Conservation (phyloP, 2,329 filamentous ascomycete genomes). For the Endocalyx cinctus region DNA sequence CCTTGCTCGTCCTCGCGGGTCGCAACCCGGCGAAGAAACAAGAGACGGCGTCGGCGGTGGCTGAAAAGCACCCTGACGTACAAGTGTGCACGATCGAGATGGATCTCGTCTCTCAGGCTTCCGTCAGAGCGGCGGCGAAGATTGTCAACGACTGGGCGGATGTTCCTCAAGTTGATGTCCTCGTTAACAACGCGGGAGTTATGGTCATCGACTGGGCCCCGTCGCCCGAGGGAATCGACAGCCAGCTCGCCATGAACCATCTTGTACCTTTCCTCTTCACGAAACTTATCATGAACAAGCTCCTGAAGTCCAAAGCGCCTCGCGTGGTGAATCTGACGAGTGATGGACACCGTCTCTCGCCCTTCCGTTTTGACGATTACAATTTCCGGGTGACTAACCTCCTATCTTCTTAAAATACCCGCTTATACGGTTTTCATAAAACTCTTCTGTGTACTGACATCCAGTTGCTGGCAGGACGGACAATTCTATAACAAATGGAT, state of each 20-base stretch:
- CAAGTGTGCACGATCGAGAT: constrained; percentile 25
- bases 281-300: constrained; percentile 30
- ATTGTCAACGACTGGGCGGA: constrained; percentile 29
- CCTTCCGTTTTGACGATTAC: constrained; percentile 38
- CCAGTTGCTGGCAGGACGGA: constrained; percentile 9
- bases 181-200: constrained; percentile 24
- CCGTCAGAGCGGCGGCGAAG: constrained; percentile 27
- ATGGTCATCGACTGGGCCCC: constrained; percentile 27
- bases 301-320: constrained; percentile 19
- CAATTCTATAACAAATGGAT: constrained; percentile 23
- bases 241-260: constrained; percentile 32
- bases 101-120: constrained; percentile 2
- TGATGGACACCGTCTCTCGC: constrained; percentile 35
- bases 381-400: constrained; percentile 28
- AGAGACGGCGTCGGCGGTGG: constrained; percentile 31
- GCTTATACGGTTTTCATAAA: background rate
- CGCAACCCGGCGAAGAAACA: constrained; percentile 38
- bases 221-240: constrained; percentile 35
- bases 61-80: constrained; percentile 25
- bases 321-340: constrained; percentile 42
- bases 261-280: constrained; percentile 36
- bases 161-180: constrained; percentile 11
- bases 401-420: too few relatives aligned
- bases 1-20: constrained; percentile 39
- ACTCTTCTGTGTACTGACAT: background rate